phyloP scores from a whole-genome alignment of 495 filamentous ascomycete species.

The Evernia prunastri region DNA sequence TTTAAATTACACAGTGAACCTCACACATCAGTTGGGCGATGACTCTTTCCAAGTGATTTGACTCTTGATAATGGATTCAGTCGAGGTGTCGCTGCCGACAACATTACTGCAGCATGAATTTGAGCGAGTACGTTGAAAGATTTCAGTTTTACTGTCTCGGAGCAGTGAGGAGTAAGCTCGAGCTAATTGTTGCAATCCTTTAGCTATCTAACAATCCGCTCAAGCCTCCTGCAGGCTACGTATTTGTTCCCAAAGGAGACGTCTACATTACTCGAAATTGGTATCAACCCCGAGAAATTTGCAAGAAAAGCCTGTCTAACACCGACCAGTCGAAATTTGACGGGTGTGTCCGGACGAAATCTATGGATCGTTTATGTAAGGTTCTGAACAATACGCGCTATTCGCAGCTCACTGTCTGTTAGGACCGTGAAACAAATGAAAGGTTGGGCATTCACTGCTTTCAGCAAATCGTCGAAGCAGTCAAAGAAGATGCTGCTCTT shows the following conservation, averaged over 20 bases:
- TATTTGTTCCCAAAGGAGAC: conserved; percentile 18
- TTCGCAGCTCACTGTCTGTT: background rate
- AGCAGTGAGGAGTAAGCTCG: background rate
- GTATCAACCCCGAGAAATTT: background rate
- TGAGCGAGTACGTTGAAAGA: conserved; percentile 1
- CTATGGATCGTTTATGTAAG: conserved; percentile 16
- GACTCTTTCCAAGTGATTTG: background rate
- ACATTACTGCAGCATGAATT: conserved; percentile 8
- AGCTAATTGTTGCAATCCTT: background rate
- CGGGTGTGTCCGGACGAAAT: background rate
- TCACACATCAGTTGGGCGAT: background rate
- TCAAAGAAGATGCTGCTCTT: conserved; percentile 10
- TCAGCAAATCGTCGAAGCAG: conserved; percentile 7
- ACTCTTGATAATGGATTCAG: background rate
- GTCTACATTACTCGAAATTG: conserved; percentile 18
- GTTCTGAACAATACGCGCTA: background rate
- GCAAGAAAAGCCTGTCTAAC: conserved; percentile 1
- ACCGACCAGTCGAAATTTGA: conserved; percentile 8
- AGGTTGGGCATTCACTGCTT: conserved; percentile 15
- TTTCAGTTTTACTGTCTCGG: background rate
- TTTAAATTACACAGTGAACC: too few relatives aligned
- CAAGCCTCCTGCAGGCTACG: conserved; percentile 6
- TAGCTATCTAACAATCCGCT: background rate
- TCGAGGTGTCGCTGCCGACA: background rate
- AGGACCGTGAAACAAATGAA: conserved; percentile 10